These are phyloP conservation scores for Exserohilum turcica DNA, from an alignment of 2,329 filamentous ascomycete genomes.

Conservation along the genomic window DNA sequence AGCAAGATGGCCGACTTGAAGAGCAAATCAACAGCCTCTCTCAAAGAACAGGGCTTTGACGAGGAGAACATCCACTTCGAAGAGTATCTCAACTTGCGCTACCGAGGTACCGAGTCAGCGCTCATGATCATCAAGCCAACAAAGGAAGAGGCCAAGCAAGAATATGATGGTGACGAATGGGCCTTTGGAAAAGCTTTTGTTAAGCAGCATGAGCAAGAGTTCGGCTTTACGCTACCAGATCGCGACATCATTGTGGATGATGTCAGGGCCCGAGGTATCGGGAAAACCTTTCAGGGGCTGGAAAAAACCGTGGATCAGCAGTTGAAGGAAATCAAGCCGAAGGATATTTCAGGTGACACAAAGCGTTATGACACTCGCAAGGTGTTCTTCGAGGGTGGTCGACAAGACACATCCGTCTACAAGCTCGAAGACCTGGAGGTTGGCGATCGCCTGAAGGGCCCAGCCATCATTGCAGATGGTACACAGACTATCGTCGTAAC, in stretches of 20 bases:
- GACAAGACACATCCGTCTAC: conserved; percentile 79
- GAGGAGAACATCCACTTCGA: conserved; percentile 79
- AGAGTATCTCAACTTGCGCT: conserved; percentile 93
- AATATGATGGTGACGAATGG: conserved; percentile 71
- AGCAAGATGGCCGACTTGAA: conserved; percentile 79
- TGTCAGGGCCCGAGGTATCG: conserved; percentile 84
- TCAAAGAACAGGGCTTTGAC: conserved; percentile 79
- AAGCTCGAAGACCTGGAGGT: conserved; percentile 75
- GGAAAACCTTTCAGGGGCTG: conserved; percentile 79
- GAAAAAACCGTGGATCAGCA: conserved; percentile 86
- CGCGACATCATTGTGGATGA: conserved; percentile 90
- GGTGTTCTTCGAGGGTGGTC: conserved; percentile 85
- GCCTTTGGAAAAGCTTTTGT: conserved; percentile 85
- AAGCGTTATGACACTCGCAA: conserved; percentile 70
- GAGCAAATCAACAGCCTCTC: conserved; percentile 69
- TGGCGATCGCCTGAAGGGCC: conserved; percentile 75
- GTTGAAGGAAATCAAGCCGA: conserved; percentile 69
- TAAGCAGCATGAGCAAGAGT: conserved; percentile 87
- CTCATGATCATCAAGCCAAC: conserved; percentile 84
- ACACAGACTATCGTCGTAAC: conserved; percentile 93
- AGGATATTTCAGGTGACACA: conserved; percentile 59
- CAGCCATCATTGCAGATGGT: conserved; percentile 83
- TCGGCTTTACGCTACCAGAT: conserved; percentile 85
- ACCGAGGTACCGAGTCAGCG: conserved; percentile 86
- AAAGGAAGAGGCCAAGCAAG: conserved; percentile 63